Base-by-base conservation (phyloP, 352 stramenopile species). In the Pythium pyrilobum region DNA sequence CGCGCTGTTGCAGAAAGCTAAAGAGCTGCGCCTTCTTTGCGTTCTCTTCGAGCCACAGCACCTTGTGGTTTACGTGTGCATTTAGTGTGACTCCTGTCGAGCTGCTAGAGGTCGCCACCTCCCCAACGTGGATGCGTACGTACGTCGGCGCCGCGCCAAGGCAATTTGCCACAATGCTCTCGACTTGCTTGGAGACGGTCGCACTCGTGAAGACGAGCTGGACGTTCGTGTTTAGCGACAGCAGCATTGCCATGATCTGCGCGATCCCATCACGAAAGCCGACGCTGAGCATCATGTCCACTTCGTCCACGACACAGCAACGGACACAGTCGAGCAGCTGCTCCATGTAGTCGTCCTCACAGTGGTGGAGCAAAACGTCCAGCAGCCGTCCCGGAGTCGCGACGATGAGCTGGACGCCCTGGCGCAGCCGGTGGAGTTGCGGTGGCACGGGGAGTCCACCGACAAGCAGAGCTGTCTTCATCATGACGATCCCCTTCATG, bases 301-400 rank as follows among this genome's bases (percentile, higher is more conserved):
- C 75, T 72, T 92, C 81, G 50, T 92, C 81, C 27, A 92, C 46
- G 2, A 89, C 62, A 42, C 77, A 87, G 15, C 64, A 74, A 11
- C 66, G 66, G n/a, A 80, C 69, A 11, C 68, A 53, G 11, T 58
- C 40, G 16, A 78, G 44, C 28, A 66, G 40, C 8, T 41, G 23
- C 8, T 56, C 18, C 18, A 64, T 28, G 2, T 23, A 28, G 0
- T 12, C 32, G 21, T 23, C 31, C 6, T 43, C 41, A 12, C n/a
- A 32, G 6, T 52, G 42, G 4, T 54, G 18, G 13, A 24, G 54
- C 11, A 74, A 38, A 18, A 89, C 67, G 20, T 86, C 77, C 10
- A 88, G 50, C 31, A 89, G 67, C 10, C 81, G 64, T 16, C 78
- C 81, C 0, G 81, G 81, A 18, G 79, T 92, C 2, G 72, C 79